A percentile compares a stretch with the other conserved stretches of the same genome.
phyloP scores from a whole-genome alignment of 139 green algal species.

The Chlorokybus atmophyticus region DNA sequence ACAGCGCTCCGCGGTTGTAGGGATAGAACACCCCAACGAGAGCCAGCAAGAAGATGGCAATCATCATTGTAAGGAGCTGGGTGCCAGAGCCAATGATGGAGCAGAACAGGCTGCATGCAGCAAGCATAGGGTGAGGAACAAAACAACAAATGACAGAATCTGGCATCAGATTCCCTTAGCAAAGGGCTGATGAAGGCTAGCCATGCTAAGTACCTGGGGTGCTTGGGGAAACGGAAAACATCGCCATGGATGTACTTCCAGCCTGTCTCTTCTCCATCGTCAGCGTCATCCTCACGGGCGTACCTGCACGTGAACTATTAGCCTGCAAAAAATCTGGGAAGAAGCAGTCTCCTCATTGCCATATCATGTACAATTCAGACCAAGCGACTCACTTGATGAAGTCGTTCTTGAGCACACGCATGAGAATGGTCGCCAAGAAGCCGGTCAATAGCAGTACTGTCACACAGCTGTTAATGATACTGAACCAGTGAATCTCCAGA shows the following conservation, averaged over 20 bases:
- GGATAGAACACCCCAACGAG: constrained; percentile 45
- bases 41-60: constrained; percentile 43
- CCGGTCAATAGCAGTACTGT: constrained; percentile 45
- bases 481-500: constrained; percentile 53
- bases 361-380: too few species aligned
- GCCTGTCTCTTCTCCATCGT: constrained; percentile 40
- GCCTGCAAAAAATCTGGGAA: too few species aligned
- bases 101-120: too few species aligned
- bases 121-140: background rate
- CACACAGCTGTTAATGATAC: constrained; percentile 43
- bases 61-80: constrained; percentile 34
- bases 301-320: constrained; percentile 34
- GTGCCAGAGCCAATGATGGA: constrained; percentile 37
- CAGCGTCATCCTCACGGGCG: constrained; percentile 29
- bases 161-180: background rate
- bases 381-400: constrained; percentile 37
- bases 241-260: constrained; percentile 52
- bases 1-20: constrained; percentile 42
- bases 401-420: constrained; percentile 49
- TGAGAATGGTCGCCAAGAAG: constrained; percentile 43
- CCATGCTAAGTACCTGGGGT: constrained; percentile 18
- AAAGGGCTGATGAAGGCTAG: too few species aligned
- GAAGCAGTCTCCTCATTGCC: too few species aligned
- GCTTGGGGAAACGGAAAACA: constrained; percentile 44
- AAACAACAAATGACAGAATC: constrained; percentile 1